Base-by-base conservation (phyloP, 2,329 filamentous ascomycete species). In the Ophiostoma montium region DNA sequence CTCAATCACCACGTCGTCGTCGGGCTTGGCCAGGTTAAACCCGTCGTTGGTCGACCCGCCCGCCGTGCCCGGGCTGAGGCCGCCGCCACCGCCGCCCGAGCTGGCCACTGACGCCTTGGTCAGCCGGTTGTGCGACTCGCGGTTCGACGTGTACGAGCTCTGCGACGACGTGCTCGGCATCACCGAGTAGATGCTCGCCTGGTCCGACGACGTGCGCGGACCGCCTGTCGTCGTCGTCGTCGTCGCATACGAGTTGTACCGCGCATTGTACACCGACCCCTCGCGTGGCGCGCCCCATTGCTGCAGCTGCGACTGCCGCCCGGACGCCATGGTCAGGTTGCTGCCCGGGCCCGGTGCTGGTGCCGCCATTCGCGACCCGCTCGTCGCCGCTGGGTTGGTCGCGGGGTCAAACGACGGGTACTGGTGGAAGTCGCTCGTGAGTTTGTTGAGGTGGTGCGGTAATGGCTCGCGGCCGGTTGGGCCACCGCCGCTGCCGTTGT, bases 371-470 rank as follows among this genome's bases (percentile, higher is more conserved):
- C n/a, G n/a, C n/a, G n/a, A n/a, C n/a, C n/a, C n/a, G n/a, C n/a
- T n/a, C n/a, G n/a, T n/a, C n/a, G n/a, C 44, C 11, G 51, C 49
- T 0, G 54, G 46, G 8, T 42, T 18, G 35, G 68, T 62, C 46
- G 73, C 65, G 30, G 76, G 69, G 56, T 83, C 80, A 62, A 84
- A 79, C 47, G 75, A 75, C 38, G 88, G 87, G 63, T 95, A 95
- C 61, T 95, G 90, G 67, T 95, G 87, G 61, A 81, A 95, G 65
- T 95, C 89, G 57, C 70, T 69, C 45, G 78, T 78, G 56, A 71
- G 73, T 66, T 87, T 89, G 63, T 87, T 89, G 48, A 94, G 68
- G 60, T 94, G 86, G 64, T 92, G 85, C 30, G 88, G 86, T 52
- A 85, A 72, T 51, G 84, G 84, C 50, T 92, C 84, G 61, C 80